Conservation (phyloP, 179 eudicot genomes). For the Corrigiola litoralis region DNA sequence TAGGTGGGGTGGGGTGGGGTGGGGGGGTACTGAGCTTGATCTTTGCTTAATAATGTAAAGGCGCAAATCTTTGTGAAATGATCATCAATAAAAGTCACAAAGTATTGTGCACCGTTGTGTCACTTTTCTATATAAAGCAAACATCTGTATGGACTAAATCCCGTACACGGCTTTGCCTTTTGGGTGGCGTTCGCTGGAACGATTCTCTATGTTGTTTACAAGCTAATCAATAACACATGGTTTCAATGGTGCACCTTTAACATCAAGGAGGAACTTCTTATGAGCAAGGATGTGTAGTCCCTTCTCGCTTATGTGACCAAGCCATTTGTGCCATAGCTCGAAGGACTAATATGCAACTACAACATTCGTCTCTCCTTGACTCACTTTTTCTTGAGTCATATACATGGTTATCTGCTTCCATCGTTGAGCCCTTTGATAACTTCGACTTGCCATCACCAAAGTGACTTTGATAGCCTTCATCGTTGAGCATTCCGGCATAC, state of each 20-base stretch:
- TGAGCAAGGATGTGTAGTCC: not conserved
- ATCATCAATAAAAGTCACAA: not conserved
- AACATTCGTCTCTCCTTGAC: not conserved
- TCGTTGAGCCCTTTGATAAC: not conserved
- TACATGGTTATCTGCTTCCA: not conserved
- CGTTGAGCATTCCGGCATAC: no score
- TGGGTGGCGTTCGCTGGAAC: not conserved
- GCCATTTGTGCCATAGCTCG: no score
- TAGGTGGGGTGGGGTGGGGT: no score
- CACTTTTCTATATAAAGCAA: not conserved
- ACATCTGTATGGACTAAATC: no score
- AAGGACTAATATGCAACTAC: not conserved
- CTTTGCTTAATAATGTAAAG: no score
- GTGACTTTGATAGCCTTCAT: not conserved
- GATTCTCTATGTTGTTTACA: not conserved
- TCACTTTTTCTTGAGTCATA: not conserved
- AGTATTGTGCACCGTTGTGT: not conserved
- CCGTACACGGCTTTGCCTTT: not conserved
- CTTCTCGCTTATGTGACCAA: no score
- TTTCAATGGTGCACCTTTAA: not conserved
- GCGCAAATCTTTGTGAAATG: no score
- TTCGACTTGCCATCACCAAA: not conserved
- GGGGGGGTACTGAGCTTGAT: no score
- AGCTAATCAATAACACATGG: not conserved
- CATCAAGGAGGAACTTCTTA: not conserved